These are phyloP conservation scores for Stentor coeruleus DNA, from an alignment of 73 alveolate genomes.

Conservation along the genomic window DNA sequence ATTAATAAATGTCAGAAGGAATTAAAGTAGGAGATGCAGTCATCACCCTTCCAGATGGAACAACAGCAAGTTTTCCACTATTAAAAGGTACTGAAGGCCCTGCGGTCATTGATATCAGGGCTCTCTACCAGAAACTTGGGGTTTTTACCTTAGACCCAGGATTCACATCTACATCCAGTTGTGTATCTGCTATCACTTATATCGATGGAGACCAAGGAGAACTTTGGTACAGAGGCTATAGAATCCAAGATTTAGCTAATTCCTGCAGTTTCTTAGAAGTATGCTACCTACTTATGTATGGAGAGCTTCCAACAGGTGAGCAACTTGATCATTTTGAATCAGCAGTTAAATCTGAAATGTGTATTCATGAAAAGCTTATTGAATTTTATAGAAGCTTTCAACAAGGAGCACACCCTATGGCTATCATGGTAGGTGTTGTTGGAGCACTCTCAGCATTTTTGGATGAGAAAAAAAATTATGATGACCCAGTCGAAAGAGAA, in stretches of 20 bases:
- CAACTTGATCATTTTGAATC: conserved; percentile 65
- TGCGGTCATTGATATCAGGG: conserved; percentile 69
- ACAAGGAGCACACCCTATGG: conserved; percentile 83
- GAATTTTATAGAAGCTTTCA: conserved; percentile 82
- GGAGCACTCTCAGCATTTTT: conserved; percentile 82
- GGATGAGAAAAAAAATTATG: conserved; percentile 54
- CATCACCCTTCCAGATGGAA: conserved; percentile 70
- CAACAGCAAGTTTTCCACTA: conserved; percentile 55
- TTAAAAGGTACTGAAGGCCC: conserved; percentile 73
- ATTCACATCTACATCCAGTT: conserved; percentile 70
- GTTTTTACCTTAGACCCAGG: conserved; percentile 85
- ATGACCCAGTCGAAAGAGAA: conserved; percentile 71
- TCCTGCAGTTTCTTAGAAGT: conserved; percentile 72
- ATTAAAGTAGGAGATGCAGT: too few relatives aligned
- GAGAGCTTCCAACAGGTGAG: conserved; percentile 68
- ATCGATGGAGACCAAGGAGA: conserved; percentile 85
- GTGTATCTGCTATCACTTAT: conserved; percentile 75
- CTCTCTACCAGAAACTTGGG: conserved; percentile 60
- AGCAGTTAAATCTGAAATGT: conserved; percentile 67
- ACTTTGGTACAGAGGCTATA: conserved; percentile 85
- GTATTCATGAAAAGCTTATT: conserved; percentile 75
- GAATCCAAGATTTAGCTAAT: conserved; percentile 74
- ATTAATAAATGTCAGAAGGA: too few relatives aligned
- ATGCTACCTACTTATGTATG: conserved; percentile 80
- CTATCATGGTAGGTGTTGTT: conserved; percentile 80